Base-by-base conservation (phyloP, 1,284 basidiomycete genomes). In the Fereydounia khargensis region DNA sequence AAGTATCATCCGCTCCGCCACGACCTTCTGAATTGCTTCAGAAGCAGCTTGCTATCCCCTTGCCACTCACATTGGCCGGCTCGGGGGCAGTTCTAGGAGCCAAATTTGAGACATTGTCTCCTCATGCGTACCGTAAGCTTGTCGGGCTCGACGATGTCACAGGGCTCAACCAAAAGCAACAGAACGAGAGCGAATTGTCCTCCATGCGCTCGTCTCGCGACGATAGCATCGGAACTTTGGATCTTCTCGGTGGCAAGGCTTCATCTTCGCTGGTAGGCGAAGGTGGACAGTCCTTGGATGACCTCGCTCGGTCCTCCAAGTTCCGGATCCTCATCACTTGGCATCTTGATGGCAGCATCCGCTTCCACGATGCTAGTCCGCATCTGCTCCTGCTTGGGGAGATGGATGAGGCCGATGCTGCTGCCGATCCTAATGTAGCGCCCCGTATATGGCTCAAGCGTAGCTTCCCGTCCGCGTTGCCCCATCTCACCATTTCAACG, bases 271-370 rank as follows among this genome's bases (percentile, higher is more conserved):
- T 60, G 8, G 43, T 42, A 1, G 57, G 50, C 20, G 47, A 51
- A 18, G 57, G 57, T 14, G 19, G 31, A 4, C 52, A 60, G 13
- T 39, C 37, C 24, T 45, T 60, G 6, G 35, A 43, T 1, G 57
- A 60, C 14, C 17, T 60, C 39, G 23, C 47, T 13, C 57, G 52
- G 7, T 27, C 44, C 3, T 37, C 41, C 33, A 39, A 35, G 4
- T 60, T 60, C 34, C 63, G 66, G 22, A 27, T 74, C 7, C 42
- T 74, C 9, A 30, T 74, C 32, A 68, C 65, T 0, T 73, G 70
- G 67, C 71, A 74, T 42, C 51, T 72, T n/a, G 70, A 74, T 35
- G 70, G 70, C 20, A 65, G 54, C 6, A 49, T 74, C 5, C 65
- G 70, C 28, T 58, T 73, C 47, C 57, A 65, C 33, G 71, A 74